Evolutionary conservation across 106 monocot species (phyloP), one percentile per base, ranked within the genome.

Genomic region (Acanthochlamys bracteata): DNA sequence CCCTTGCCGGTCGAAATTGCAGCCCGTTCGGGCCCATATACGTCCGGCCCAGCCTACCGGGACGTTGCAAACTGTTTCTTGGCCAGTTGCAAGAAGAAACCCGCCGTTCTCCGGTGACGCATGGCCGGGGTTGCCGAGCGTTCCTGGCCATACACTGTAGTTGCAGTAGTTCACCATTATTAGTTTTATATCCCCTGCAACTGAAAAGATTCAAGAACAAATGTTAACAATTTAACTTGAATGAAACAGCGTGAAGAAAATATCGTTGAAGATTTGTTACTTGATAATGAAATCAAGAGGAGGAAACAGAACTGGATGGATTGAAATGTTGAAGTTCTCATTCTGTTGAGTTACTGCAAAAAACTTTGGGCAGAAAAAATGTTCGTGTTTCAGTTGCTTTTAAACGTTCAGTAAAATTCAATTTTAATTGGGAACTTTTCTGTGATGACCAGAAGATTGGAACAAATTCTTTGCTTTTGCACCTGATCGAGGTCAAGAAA

Each of bases 131-230:
- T 74, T 63, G 61, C 77, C 74, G 51, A 74, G 77, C 14, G 69
- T 42, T 7, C 69, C 87, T 0, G 83, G 83, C 83, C 83, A 88
- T 4, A 88, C 60, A 53, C 69, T 88, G 74, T 77, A 67, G 25
- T 80, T 77, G 80, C 88, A 80, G 80, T 83, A 80, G 80, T 83
- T 83, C 9, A 83, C 77, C 1, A 88, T 43, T 53, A 83, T 83
- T 17, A 88, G 67, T 47, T 75, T 66, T 39, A 68, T 61, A 22
- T 39, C 54, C 20, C 60, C 75, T 70, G 60, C 74, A 58, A 41
- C 41, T 21, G 40, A 20, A 7, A 17, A 55, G 3, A 53, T 7
- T 4, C 4, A 16, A 61, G 15, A 65, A 14, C 22, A 7, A 46
- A 20, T 25, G 24, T 12, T 6, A 46, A 11, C 1, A 25, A 25